These are phyloP conservation scores for Pythium apleroticum DNA, from an alignment of 352 stramenopile genomes.

Conservation along the genomic window DNA sequence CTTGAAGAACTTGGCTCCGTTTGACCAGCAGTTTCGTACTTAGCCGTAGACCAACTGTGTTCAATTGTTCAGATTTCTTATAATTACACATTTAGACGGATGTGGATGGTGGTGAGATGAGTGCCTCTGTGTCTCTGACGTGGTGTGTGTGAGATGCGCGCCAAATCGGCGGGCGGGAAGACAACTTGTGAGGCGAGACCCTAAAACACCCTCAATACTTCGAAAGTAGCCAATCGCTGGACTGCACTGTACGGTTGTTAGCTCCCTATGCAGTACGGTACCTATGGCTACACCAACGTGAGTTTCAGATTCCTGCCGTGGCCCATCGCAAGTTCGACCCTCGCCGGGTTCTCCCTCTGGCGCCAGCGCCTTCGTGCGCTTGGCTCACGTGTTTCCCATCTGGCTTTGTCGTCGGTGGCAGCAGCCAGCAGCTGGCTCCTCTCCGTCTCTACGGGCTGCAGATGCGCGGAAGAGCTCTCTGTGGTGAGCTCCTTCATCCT, in stretches of 20 bases:
- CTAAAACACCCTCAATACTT: neutral
- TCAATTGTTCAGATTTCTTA: neutral
- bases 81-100: neutral
- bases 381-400: neutral
- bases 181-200: neutral
- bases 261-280: neutral
- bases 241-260: neutral
- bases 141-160: neutral
- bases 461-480: neutral
- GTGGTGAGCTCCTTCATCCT: neutral
- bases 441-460: conserved; percentile 18
- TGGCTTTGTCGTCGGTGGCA: conserved; percentile 13
- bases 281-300: neutral
- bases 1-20: neutral
- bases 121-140: neutral
- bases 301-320: neutral
- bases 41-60: neutral
- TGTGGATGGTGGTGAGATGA: neutral
- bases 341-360: neutral
- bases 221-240: neutral
- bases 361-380: conserved; percentile 3
- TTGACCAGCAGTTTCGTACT: conserved; percentile 19
- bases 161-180: neutral
- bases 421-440: conserved; percentile 21
- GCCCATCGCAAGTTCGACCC: too few relatives aligned